These are phyloP conservation scores for Boletus rubropictus DNA, from an alignment of 768 basidiomycete species.

Conservation along the genomic window DNA sequence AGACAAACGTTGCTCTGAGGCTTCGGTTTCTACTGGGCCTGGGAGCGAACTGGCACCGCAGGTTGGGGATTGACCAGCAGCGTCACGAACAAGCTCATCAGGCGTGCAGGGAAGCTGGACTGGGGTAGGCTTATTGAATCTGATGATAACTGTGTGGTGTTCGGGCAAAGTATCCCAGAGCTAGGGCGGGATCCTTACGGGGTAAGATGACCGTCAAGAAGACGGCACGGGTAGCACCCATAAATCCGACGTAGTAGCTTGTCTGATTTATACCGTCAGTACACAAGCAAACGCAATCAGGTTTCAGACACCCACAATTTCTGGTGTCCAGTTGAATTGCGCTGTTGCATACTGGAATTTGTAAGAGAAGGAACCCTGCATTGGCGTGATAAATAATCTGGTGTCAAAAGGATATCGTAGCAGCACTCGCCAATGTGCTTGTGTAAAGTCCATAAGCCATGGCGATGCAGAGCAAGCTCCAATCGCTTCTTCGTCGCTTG, in stretches of 20 bases:
- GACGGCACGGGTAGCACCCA: slow-evolving; percentile 49
- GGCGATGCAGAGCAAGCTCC: slow-evolving; percentile 58
- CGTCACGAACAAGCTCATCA: slow-evolving; percentile 16
- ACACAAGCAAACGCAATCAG: not conserved
- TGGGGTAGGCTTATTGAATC: slow-evolving; percentile 42
- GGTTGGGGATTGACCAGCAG: slow-evolving; percentile 1
- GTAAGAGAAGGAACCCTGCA: slow-evolving; percentile 50
- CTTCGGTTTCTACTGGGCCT: slow-evolving; percentile 1
- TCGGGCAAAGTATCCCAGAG: not conserved
- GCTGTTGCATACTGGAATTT: slow-evolving; percentile 62
- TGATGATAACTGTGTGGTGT: slow-evolving; percentile 45
- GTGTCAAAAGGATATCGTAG: not conserved
- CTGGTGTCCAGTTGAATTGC: slow-evolving; percentile 62
- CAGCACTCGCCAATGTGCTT: slow-evolving; percentile 41
- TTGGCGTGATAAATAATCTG: not conserved
- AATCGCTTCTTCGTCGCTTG: slow-evolving; percentile 45
- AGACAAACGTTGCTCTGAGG: not conserved
- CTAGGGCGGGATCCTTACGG: slow-evolving; percentile 36
- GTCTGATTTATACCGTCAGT: slow-evolving; percentile 35
- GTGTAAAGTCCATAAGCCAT: slow-evolving; percentile 43
- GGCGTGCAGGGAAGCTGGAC: slow-evolving; percentile 11
- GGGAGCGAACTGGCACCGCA: not conserved
- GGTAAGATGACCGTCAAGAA: slow-evolving; percentile 57
- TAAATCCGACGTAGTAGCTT: slow-evolving; percentile 65
- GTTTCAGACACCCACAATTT: slow-evolving; percentile 41